Conservation (phyloP, 495 filamentous ascomycete species). For the Penicilliopsis zonata region DNA sequence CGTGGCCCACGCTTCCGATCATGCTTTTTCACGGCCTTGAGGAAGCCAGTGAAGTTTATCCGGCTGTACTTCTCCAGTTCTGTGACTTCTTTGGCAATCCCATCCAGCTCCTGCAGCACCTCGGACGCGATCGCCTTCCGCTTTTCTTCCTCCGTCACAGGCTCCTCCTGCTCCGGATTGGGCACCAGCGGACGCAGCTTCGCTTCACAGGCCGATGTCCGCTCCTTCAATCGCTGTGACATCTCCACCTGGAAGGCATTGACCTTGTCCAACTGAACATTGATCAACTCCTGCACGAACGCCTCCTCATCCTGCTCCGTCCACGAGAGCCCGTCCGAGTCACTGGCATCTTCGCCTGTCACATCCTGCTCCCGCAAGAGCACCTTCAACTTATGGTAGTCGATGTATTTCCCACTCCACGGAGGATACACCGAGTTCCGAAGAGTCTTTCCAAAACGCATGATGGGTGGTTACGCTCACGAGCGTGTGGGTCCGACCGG, state of each 20-base stretch:
- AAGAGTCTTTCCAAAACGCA: constrained; percentile 90
- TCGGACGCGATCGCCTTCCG: constrained; percentile 46
- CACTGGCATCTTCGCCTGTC: constrained; percentile 37
- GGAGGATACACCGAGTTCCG: constrained; percentile 68
- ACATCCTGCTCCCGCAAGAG: constrained; percentile 62
- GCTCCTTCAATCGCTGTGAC: constrained; percentile 56
- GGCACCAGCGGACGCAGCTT: constrained; percentile 36
- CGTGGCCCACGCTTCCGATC: constrained; percentile 73
- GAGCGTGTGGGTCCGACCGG: not conserved
- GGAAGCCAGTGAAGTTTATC: constrained; percentile 93
- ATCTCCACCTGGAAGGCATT: constrained; percentile 75
- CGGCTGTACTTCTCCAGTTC: constrained; percentile 91
- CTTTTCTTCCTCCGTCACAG: constrained; percentile 26
- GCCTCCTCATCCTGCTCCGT: constrained; percentile 89
- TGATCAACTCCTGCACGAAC: constrained; percentile 91
- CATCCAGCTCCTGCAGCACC: constrained; percentile 67
- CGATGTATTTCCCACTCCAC: constrained; percentile 89
- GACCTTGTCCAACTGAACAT: constrained; percentile 91
- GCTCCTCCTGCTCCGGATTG: constrained; percentile 14
- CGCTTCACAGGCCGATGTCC: constrained; percentile 43
- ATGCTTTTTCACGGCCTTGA: constrained; percentile 98
- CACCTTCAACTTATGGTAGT: constrained; percentile 84
- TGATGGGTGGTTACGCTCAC: constrained; percentile 15
- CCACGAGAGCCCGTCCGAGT: constrained; percentile 50
- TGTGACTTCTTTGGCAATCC: constrained; percentile 79